Evolutionary conservation across 2,329 filamentous ascomycete species (phyloP).

Genomic region (Neonectria hederae): DNA sequence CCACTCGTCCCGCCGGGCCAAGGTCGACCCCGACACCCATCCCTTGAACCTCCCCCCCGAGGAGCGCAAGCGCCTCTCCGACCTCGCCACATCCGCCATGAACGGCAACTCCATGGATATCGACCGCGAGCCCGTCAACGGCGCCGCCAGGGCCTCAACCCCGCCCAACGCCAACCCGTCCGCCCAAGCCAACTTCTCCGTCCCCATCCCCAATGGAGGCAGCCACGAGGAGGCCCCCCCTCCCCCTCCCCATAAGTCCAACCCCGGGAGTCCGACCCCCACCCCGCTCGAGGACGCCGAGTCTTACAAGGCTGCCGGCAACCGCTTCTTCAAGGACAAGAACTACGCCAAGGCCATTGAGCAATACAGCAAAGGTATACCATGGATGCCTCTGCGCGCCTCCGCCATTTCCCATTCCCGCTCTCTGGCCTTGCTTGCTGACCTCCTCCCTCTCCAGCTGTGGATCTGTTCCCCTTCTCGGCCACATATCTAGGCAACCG

Average conservation of each 20-base stretch:
- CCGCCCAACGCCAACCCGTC: constrained; percentile 54
- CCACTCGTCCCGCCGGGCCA: constrained; percentile 58
- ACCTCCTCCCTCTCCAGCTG: constrained; percentile 64
- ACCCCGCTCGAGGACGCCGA: constrained; percentile 80
- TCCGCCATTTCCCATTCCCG: neutral
- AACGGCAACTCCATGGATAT: constrained; percentile 78
- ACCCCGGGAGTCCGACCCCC: constrained; percentile 66
- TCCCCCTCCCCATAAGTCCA: constrained; percentile 77
- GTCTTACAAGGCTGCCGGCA: constrained; percentile 89
- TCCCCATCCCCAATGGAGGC: constrained; percentile 61
- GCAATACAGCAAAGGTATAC: constrained; percentile 91
- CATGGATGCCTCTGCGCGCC: constrained; percentile 3
- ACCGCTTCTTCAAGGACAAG: constrained; percentile 96
- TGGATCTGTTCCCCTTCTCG: constrained; percentile 86
- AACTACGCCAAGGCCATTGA: constrained; percentile 88
- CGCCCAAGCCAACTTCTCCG: constrained; percentile 58
- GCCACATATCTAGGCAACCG: constrained; percentile 94
- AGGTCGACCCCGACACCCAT: constrained; percentile 77
- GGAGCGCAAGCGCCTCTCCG: constrained; percentile 80
- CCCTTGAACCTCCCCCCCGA: constrained; percentile 91
- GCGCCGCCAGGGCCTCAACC: constrained; percentile 55
- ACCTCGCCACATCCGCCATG: constrained; percentile 68
- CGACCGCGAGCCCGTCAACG: constrained; percentile 70
- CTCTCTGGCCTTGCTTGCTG: constrained; percentile 21
- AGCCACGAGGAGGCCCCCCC: constrained; percentile 63